Base-by-base conservation (phyloP, 169 alveolate species). In the Ichthyophthirius multifiliis region DNA sequence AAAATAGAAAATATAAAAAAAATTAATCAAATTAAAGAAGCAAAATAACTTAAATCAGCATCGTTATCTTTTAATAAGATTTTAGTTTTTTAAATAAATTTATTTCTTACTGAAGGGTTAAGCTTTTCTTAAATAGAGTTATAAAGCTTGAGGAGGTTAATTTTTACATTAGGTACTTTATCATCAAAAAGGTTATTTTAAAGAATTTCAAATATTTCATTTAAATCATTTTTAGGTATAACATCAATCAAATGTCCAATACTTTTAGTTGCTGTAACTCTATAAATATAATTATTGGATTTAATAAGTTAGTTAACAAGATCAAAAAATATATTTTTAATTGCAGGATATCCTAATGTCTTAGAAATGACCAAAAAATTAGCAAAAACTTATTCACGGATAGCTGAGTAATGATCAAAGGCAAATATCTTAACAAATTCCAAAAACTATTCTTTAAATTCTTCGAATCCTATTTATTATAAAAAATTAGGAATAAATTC, bases 121-220 rank as follows among this genome's bases (percentile, higher is more conserved):
- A 81, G 20, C 43, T 81, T 73, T 39, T 81, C 76, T 55, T 81
- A 31, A 23, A 81, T 37, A 9, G 65, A 55, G 15, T 35, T 81
- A 71, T 13, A 81, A 47, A 71, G 55, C 39, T 71, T 81, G n/a
- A 71, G 31, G 9, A 43, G 5, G 41, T 67, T 71, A 13, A 81
- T 46, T 32, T 46, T 71, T 23, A 81, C 86, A 55, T 81, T 81
- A 0, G 86, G 86, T 5, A 81, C 86, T 46, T 30, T 48, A 32
- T 81, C 86, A 39, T 73, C 31, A 7, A 67, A 30, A 15, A 67
- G 43, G 44, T 81, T 81, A 5, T 39, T 34, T 1, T 20, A n/a
- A 23, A 20, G 1, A 41, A 46, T 67, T 32, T 71, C 47, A 55
- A 73, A 81, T 10, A 67, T 31, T 12, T 10, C 27, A 20, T 34